A percentile compares a stretch with the other conserved stretches of the same genome.
Evolutionary conservation across 169 alveolate genomes (phyloP).

Genomic region (Plasmodium cynomolgi): DNA sequence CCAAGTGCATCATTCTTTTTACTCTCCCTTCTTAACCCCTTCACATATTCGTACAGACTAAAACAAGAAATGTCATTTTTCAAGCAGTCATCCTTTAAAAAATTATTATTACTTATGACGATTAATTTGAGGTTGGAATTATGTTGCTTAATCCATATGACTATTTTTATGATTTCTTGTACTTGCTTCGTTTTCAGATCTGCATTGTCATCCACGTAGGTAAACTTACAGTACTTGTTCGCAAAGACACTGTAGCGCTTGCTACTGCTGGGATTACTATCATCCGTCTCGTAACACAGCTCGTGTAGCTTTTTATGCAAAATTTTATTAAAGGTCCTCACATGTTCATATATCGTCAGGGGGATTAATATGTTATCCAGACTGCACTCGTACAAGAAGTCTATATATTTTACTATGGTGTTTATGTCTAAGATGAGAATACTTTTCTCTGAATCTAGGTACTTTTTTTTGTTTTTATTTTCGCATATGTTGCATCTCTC

Average conservation of each 20-base stretch:
- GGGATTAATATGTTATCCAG: conserved; percentile 65
- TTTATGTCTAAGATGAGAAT: conserved; percentile 46
- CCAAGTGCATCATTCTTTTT: conserved; percentile 24
- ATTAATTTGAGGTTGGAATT: conserved; percentile 12
- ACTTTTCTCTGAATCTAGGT: conserved; percentile 43
- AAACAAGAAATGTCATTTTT: conserved; percentile 68
- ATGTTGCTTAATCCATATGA: conserved; percentile 68
- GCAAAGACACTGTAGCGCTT: conserved; percentile 56
- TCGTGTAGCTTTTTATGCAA: conserved; percentile 44
- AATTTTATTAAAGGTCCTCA: conserved; percentile 61
- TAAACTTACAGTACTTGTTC: conserved; percentile 60
- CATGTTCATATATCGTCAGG: conserved; percentile 49
- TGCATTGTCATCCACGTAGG: conserved; percentile 51
- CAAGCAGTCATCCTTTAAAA: conserved; percentile 76
- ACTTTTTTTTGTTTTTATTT: conserved; percentile 48
- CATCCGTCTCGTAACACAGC: conserved; percentile 63
- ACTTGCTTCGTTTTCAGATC: conserved; percentile 12
- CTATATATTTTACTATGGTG: conserved; percentile 56
- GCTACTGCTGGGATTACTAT: conserved; percentile 15
- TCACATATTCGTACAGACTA: conserved; percentile 69
- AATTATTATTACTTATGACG: conserved; percentile 30
- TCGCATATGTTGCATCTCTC: conserved; percentile 71
- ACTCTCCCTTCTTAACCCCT: conserved; percentile 40
- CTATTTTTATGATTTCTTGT: conserved; percentile 67
- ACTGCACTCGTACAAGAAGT: conserved; percentile 55